Evolutionary conservation across 257 asterid species (phyloP).

Genomic region (Solanum clarkiae): DNA sequence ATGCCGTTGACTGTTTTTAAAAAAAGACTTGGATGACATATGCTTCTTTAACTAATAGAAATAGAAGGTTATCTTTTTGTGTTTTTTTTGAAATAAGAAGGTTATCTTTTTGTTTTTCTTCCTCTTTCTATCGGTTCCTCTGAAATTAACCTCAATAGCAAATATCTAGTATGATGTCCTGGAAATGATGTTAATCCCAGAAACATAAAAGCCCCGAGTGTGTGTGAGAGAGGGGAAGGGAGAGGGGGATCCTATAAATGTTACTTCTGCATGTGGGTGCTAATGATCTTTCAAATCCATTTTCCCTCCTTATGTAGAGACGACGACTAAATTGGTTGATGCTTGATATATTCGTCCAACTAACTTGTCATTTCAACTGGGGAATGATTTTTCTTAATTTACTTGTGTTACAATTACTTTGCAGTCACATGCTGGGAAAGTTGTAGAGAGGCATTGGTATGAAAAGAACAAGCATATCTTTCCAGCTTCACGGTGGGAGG

Average conservation of each 20-base stretch:
- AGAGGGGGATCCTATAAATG: neutral
- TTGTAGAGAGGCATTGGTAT: conserved; percentile 99
- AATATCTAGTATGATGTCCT: neutral
- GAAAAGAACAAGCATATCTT: conserved; percentile 98
- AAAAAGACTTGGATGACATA: neutral
- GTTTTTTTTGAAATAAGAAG: neutral
- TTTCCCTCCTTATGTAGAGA: neutral
- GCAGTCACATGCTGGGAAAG: conserved; percentile 99
- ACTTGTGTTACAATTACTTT: neutral
- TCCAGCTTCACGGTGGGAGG: conserved; percentile 99
- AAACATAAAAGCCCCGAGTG: neutral
- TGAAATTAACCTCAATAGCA: neutral
- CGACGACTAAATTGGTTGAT: neutral
- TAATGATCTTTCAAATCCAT: neutral
- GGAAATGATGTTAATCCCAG: neutral
- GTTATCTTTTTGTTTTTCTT: neutral
- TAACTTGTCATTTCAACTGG: neutral
- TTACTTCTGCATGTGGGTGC: neutral
- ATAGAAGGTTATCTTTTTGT: neutral
- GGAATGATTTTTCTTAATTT: neutral
- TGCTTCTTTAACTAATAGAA: neutral
- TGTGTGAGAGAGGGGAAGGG: neutral
- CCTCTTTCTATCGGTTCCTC: neutral
- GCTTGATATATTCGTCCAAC: neutral
- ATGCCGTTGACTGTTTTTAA: neutral